Conservation (phyloP, 805 yeast species). For the Starmerella sp. region DNA sequence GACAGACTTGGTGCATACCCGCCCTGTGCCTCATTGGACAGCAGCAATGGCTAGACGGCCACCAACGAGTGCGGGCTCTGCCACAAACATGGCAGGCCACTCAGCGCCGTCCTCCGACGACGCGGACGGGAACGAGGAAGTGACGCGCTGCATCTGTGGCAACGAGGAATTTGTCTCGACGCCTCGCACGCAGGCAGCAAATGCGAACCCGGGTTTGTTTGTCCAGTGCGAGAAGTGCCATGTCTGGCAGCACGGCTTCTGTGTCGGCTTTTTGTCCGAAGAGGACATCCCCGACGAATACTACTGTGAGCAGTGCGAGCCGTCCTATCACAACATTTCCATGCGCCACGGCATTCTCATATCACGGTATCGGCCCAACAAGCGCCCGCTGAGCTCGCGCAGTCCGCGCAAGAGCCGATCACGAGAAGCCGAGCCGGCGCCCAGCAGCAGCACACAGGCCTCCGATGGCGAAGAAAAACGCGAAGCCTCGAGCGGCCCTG, state of each 20-base stretch:
- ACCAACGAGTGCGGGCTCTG: neutral
- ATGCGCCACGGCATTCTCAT: conserved; percentile 12
- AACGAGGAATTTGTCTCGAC: conserved; percentile 36
- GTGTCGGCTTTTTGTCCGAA: conserved; percentile 74
- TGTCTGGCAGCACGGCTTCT: conserved; percentile 96
- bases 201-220: conserved; percentile 86
- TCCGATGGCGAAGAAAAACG: neutral
- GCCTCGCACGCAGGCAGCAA: conserved; percentile 28
- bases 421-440: neutral
- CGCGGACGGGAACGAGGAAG: conserved; percentile 32
- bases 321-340: conserved; percentile 50
- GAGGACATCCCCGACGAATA: conserved; percentile 81
- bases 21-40: neutral
- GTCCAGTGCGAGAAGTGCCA: conserved; percentile 92
- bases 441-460: neutral
- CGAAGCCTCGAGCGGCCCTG: neutral
- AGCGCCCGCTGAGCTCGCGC: neutral
- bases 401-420: neutral
- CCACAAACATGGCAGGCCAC: neutral
- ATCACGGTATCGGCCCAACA: conserved; percentile 14
- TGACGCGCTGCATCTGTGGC: conserved; percentile 48
- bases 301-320: conserved; percentile 87
- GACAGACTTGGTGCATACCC: neutral
- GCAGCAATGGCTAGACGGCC: conserved; percentile 12
- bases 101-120: conserved; percentile 1